These are phyloP conservation scores for Irpex sp. DNA, from an alignment of 1,284 basidiomycete genomes.

Conservation along the genomic window DNA sequence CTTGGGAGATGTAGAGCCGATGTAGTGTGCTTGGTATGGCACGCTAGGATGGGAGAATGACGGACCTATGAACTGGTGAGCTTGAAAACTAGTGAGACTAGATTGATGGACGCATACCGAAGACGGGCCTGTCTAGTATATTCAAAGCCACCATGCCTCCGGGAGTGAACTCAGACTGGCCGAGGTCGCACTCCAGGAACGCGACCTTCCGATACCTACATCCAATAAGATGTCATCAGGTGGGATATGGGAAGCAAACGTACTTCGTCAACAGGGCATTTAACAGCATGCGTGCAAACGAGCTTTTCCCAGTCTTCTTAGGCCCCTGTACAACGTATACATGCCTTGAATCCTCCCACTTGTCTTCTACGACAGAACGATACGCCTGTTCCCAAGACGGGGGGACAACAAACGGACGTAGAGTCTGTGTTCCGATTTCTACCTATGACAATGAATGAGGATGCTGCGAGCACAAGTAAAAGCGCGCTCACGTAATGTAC, in stretches of 20 bases:
- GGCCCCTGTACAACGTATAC: conserved; percentile 75
- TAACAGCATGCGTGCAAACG: conserved; percentile 73
- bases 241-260: conserved; percentile 11
- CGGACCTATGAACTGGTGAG: conserved; percentile 50
- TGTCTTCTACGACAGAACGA: background rate
- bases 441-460: conserved; percentile 31
- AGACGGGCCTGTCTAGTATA: conserved; percentile 61
- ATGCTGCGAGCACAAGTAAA: background rate
- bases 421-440: conserved; percentile 35
- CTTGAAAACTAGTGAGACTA: background rate
- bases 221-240: background rate
- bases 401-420: conserved; percentile 48
- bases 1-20: conserved; percentile 79
- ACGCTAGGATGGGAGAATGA: conserved; percentile 78
- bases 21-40: conserved; percentile 77
- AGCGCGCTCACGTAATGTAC: conserved; percentile 51
- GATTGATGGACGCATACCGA: conserved; percentile 50
- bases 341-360: conserved; percentile 2
- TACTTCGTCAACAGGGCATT: conserved; percentile 66
- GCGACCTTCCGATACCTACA: conserved; percentile 72
- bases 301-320: conserved; percentile 89
- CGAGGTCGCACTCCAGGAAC: conserved; percentile 89
- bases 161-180: conserved; percentile 92
- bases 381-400: conserved; percentile 58
- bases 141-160: conserved; percentile 84